Conservation (phyloP, 1,284 basidiomycete species). For the Cutaneotrichosporon curvatum region DNA sequence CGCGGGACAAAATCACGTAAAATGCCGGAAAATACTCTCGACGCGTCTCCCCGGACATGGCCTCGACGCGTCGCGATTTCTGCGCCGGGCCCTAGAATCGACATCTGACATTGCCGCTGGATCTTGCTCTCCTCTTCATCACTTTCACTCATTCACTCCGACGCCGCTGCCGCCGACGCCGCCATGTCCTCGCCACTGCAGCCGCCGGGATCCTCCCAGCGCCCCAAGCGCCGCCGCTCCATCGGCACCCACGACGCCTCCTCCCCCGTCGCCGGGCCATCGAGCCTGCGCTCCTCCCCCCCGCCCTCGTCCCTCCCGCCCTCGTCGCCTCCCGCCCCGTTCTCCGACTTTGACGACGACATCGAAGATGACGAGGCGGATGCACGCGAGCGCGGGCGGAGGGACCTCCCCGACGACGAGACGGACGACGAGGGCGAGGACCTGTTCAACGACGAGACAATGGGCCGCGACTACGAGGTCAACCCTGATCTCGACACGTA, state of each 20-base stretch:
- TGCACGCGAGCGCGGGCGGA: slow-evolving; percentile 45
- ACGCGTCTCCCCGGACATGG: too few species aligned
- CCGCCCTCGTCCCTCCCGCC: slow-evolving; percentile 45
- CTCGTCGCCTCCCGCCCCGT: slow-evolving; percentile 68
- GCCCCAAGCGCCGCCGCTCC: slow-evolving; percentile 8
- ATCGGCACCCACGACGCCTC: background rate
- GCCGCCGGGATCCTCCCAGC: slow-evolving; percentile 3
- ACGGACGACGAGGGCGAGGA: slow-evolving; percentile 73
- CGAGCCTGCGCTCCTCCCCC: slow-evolving; percentile 31
- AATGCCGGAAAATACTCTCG: too few species aligned
- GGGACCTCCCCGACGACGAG: slow-evolving; percentile 51
- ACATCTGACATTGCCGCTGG: too few species aligned
- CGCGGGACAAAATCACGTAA: too few species aligned
- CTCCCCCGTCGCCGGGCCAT: slow-evolving; percentile 23
- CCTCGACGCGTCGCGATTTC: too few species aligned
- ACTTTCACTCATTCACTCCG: background rate
- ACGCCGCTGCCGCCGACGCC: slow-evolving; percentile 29
- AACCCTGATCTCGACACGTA: slow-evolving; percentile 81
- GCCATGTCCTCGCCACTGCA: slow-evolving; percentile 8
- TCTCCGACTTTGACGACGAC: slow-evolving; percentile 80
- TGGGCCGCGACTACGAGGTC: slow-evolving; percentile 80
- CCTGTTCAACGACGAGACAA: slow-evolving; percentile 71
- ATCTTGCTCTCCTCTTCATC: background rate
- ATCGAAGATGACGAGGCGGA: slow-evolving; percentile 66
- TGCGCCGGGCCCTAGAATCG: too few species aligned